Evolutionary conservation across 1,139 yeast species (phyloP), one percentile per base, ranked within the genome.

Genomic region (Yamadazyma membranifaciens): DNA sequence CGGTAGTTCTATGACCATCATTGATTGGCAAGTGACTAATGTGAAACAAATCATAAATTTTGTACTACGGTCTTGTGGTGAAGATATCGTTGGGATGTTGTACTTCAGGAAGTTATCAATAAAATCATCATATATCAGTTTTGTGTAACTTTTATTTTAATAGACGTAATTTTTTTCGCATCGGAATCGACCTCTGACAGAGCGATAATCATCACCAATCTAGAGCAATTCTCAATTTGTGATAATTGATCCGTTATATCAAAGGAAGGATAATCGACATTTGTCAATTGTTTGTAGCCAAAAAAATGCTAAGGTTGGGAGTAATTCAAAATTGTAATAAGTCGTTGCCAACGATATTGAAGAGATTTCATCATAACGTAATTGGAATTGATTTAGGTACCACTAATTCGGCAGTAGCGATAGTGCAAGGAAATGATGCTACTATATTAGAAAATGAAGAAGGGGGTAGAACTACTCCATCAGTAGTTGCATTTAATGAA

Each of bases 351-450:
- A 27, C 7, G 2, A 15, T 27, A 15, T 28, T 12, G 9, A 27
- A 12, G 12, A 40, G 46, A 31, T 38, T 36, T 32, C 42, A 32
- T 9, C 45, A 42, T 38, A 40, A 39, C 22, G 88, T 84, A 2
- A 76, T 85, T 38, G 94, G 94, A 33, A 83, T 85, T 45, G 94
- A 85, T 57, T 61, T 85, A 36, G 94, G 94, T 11, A 85, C 94
- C 4, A 85, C 94, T 11, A 85, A 85, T 53, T 83, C 91, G 11
- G 92, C 92, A 0, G 92, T 83, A 7, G 92, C 92, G 0, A 64
- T 81, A 33, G 78, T 81, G 48, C 71, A 74, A 45, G 76, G 78
- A 1, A 60, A 67, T 30, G 62, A 60, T 29, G 76, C 86, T 10
- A 61, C 62, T 45, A 83, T 84, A 32, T 64, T 85, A 31, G 92